Conservation (phyloP, 805 yeast genomes). For the Wickerhamiella sergipiensis region DNA sequence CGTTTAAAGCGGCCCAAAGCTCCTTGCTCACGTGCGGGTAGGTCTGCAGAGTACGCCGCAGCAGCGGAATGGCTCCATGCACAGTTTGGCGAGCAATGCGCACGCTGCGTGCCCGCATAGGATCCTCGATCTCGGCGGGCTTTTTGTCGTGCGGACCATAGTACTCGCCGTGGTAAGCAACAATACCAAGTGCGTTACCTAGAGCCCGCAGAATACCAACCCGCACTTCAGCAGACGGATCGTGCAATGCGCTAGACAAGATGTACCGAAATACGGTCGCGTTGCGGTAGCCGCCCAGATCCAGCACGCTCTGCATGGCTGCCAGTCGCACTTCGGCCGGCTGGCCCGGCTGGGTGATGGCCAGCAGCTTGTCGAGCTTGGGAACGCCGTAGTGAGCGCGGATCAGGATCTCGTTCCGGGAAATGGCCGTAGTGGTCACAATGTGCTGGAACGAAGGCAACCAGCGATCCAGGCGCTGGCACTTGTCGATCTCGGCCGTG, state of each 20-base stretch:
- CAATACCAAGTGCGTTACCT: slow-evolving; percentile 41
- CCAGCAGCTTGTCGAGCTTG: slow-evolving; percentile 40
- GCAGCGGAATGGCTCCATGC: slow-evolving; percentile 49
- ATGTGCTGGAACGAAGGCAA: slow-evolving; percentile 54
- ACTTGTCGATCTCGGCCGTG: slow-evolving; percentile 55
- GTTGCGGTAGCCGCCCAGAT: slow-evolving; percentile 68
- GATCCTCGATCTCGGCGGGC: slow-evolving; percentile 9
- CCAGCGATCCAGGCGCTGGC: slow-evolving; percentile 74
- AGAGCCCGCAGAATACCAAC: slow-evolving; percentile 36
- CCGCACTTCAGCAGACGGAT: slow-evolving; percentile 39
- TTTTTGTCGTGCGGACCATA: slow-evolving; percentile 20
- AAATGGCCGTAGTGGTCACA: slow-evolving; percentile 43
- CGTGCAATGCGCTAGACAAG: slow-evolving; percentile 43
- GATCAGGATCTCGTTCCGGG: slow-evolving; percentile 47
- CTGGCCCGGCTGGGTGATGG: slow-evolving; percentile 35
- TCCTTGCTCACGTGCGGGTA: slow-evolving; percentile 40
- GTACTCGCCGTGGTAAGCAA: slow-evolving; percentile 47
- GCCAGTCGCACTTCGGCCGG: slow-evolving; percentile 42
- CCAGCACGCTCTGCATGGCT: slow-evolving; percentile 57
- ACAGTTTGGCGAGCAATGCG: slow-evolving; percentile 50
- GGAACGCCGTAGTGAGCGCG: slow-evolving; percentile 39
- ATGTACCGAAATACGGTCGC: slow-evolving; percentile 45
- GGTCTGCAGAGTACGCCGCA: slow-evolving; percentile 43
- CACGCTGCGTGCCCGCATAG: slow-evolving; percentile 44
- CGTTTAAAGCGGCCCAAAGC: slow-evolving; percentile 53